Evolutionary conservation across 176 grass and related monocot species (phyloP).

Genomic region (Themeda triandra): DNA sequence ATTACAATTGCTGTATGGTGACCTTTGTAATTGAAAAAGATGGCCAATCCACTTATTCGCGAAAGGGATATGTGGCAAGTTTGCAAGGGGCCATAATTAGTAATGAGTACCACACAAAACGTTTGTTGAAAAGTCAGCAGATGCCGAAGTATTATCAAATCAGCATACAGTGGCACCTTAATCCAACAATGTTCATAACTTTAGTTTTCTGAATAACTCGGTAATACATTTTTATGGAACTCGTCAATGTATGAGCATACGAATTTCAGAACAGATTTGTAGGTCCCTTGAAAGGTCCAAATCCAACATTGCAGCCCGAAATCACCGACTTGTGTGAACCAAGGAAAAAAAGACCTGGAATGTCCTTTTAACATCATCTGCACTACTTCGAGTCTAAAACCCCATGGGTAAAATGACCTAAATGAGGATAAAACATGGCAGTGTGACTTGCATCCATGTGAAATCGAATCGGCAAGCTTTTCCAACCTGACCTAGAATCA

Average conservation of each 20-base stretch:
- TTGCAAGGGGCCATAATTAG: neutral
- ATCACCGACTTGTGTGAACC: neutral
- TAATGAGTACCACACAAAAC: neutral
- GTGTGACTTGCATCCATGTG: neutral
- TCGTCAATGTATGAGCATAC: neutral
- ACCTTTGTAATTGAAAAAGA: neutral
- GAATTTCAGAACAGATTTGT: neutral
- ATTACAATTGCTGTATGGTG: neutral
- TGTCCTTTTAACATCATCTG: neutral
- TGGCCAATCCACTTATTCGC: neutral
- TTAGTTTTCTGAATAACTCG: neutral
- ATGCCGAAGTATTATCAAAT: neutral
- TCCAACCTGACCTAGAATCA: neutral
- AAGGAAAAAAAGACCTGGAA: neutral
- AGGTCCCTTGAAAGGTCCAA: neutral
- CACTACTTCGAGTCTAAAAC: neutral
- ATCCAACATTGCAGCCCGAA: neutral
- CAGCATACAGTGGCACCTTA: neutral
- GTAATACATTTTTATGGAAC: neutral
- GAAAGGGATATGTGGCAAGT: neutral
- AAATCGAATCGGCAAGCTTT: neutral
- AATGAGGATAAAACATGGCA: neutral
- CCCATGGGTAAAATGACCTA: neutral
- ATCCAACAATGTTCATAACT: neutral
- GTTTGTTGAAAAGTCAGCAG: neutral